These are phyloP conservation scores for Calocera viscosa DNA, from an alignment of 768 basidiomycete species.

Conservation along the genomic window DNA sequence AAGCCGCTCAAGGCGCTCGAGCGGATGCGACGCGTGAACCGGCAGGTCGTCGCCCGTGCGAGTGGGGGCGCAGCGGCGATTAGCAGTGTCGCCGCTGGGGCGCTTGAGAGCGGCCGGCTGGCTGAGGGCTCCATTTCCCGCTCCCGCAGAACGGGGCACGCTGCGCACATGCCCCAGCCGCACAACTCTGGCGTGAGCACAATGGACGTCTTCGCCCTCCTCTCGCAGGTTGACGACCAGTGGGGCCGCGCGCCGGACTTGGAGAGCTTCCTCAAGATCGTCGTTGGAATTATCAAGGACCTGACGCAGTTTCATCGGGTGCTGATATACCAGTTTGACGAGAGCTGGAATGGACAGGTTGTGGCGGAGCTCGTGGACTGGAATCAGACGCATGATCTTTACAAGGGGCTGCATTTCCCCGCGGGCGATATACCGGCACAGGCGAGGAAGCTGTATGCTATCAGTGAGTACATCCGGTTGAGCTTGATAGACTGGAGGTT, in stretches of 20 bases:
- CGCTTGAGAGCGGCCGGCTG: not conserved
- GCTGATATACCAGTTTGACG: conserved; percentile 72
- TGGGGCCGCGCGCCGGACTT: conserved; percentile 52
- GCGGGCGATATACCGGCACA: conserved; percentile 55
- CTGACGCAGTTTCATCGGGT: conserved; percentile 72
- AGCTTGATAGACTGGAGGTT: not conserved
- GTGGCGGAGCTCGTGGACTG: conserved; percentile 73
- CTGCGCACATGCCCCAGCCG: conserved; percentile 10
- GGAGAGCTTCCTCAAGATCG: conserved; percentile 56
- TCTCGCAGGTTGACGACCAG: conserved; percentile 72
- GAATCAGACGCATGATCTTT: conserved; percentile 59
- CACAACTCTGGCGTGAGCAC: conserved; percentile 30
- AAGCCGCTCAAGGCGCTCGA: conserved; percentile 61
- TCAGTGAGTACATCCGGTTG: conserved; percentile 35
- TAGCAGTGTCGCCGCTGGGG: not conserved
- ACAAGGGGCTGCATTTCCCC: conserved; percentile 58
- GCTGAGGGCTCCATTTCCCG: not conserved
- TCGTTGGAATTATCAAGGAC: conserved; percentile 63
- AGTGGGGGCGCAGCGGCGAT: not conserved
- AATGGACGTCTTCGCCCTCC: conserved; percentile 70
- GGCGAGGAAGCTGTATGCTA: conserved; percentile 54
- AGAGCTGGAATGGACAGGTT: conserved; percentile 62
- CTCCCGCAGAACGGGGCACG: not conserved
- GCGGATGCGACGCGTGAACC: conserved; percentile 43
- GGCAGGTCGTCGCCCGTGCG: conserved; percentile 8